Conservation (phyloP, 2,329 filamentous ascomycete genomes). For the Epichloe amarillans region DNA sequence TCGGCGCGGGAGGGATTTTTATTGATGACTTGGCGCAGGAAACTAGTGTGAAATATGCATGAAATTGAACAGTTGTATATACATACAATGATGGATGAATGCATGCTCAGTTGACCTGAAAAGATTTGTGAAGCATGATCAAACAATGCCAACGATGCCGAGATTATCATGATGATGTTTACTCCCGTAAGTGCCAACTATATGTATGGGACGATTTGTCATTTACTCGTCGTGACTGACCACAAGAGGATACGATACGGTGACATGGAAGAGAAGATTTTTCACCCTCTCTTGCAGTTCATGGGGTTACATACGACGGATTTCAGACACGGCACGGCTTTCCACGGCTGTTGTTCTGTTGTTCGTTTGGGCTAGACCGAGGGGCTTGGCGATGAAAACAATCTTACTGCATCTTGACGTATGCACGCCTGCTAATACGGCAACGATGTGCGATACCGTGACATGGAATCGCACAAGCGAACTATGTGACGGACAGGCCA, state of each 20-base stretch:
- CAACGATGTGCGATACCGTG: not conserved
- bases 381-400: not conserved
- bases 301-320: not conserved
- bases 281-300: not conserved
- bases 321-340: slow-evolving; percentile 3
- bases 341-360: slow-evolving; percentile 3
- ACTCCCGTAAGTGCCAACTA: not conserved
- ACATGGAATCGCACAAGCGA: no score
- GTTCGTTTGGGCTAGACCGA: not conserved
- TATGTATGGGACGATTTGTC: not conserved
- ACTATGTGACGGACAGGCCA: not conserved
- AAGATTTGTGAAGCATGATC: not conserved
- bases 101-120: not conserved
- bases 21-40: not conserved
- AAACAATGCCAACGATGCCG: no score
- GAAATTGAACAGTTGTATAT: not conserved
- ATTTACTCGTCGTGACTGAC: not conserved
- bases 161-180: not conserved
- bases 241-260: not conserved
- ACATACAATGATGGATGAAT: not conserved
- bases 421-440: not conserved
- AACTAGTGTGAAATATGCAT: not conserved
- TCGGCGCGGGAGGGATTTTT: not conserved
- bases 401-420: not conserved
- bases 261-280: not conserved